These are phyloP conservation scores for Pyricularia sp. DNA, from an alignment of 2,329 filamentous ascomycete species.

Conservation along the genomic window DNA sequence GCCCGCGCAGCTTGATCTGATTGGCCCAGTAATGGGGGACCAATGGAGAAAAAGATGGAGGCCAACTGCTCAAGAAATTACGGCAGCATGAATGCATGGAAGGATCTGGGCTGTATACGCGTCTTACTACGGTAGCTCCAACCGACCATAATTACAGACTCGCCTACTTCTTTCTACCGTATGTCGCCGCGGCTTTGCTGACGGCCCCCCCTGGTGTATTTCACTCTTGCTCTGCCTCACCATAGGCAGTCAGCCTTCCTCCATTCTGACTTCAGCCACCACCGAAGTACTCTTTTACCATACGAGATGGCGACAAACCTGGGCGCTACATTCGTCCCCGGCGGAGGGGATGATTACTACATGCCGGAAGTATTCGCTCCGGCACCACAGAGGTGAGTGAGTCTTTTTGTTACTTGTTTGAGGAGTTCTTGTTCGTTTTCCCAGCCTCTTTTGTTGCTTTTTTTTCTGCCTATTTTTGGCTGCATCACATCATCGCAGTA, in stretches of 20 bases:
- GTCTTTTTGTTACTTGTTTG: background rate
- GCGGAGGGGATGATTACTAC: constrained; percentile 42
- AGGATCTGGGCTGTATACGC: background rate
- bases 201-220: background rate
- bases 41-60: background rate
- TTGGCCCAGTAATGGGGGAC: background rate
- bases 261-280: background rate
- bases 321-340: constrained; percentile 43
- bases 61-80: background rate
- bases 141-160: background rate
- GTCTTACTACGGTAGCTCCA: background rate
- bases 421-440: background rate
- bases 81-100: background rate
- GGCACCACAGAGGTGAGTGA: constrained; percentile 38
- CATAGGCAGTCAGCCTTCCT: background rate
- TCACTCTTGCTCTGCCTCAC: background rate
- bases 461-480: background rate
- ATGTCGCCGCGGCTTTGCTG: background rate
- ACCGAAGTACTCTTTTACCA: background rate
- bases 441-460: background rate
- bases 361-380: constrained; percentile 45
- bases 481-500: background rate
- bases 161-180: background rate
- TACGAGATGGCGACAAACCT: constrained; percentile 12
- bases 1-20: background rate